Percentiles rank a stretch among this genome's conserved stretches.
These are phyloP conservation scores for Miamiensis avidus DNA, from an alignment of 169 alveolate genomes.

Conservation along the genomic window DNA sequence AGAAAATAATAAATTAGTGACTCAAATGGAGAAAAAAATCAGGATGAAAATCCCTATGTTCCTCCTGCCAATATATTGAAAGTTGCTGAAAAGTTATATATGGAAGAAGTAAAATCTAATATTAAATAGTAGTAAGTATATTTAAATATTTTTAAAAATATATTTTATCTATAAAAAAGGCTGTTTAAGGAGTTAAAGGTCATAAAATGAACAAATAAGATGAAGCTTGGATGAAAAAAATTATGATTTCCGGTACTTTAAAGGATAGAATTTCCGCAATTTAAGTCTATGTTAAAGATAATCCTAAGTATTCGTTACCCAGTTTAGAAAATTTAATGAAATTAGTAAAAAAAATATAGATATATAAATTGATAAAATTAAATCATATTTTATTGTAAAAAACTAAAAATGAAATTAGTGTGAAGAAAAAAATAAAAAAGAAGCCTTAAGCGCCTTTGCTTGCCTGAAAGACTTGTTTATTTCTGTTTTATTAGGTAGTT, in stretches of 20 bases:
- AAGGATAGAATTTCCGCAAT: constrained; percentile 28
- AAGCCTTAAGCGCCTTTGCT: background rate
- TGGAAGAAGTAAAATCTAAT: background rate
- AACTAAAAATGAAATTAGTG: too few species aligned
- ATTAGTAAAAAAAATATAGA: background rate
- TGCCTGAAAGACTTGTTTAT: constrained; percentile 2
- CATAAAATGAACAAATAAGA: constrained; percentile 14
- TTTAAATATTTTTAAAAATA: too few species aligned
- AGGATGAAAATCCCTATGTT: background rate
- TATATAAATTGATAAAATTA: too few species aligned
- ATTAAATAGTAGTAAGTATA: background rate
- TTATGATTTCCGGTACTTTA: constrained; percentile 16
- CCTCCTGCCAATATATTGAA: background rate
- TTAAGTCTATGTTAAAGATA: constrained; percentile 14
- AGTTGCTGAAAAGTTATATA: background rate
- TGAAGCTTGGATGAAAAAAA: constrained; percentile 25
- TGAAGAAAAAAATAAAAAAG: constrained; percentile 6
- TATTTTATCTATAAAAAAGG: background rate
- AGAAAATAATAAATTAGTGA: background rate
- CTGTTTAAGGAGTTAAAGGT: background rate
- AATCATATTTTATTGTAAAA: too few species aligned
- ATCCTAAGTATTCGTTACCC: constrained; percentile 13
- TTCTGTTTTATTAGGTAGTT: background rate
- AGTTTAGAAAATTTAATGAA: constrained; percentile 11
- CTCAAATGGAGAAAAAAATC: background rate